A percentile compares a stretch with the other conserved stretches of the same genome.
phyloP scores from a whole-genome alignment of 306 rosid species.

The Mimosa pudica region DNA sequence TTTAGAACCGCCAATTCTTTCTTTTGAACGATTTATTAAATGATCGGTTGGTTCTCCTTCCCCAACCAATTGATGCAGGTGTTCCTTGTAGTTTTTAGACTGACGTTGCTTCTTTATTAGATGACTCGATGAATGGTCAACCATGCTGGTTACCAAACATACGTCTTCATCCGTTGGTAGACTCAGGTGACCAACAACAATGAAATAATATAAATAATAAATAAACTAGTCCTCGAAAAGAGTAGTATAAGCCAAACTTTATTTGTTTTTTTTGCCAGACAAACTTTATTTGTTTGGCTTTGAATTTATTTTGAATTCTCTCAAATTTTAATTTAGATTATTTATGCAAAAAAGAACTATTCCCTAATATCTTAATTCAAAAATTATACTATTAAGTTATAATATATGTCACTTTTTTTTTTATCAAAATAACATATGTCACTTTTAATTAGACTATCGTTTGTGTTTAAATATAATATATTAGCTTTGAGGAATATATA shows the following conservation, averaged over 20 bases:
- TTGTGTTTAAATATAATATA: too few species aligned
- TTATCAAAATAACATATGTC: too few species aligned
- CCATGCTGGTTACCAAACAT: slow-evolving; percentile 24
- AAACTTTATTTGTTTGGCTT: neutral
- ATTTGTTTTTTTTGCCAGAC: neutral
- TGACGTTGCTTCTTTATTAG: neutral
- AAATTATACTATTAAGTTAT: too few species aligned
- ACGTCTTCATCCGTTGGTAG: neutral
- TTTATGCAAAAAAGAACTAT: too few species aligned
- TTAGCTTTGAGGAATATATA: too few species aligned
- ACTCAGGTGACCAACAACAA: neutral
- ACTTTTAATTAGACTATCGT: too few species aligned
- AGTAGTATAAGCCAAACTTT: neutral
- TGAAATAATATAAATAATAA: slow-evolving; percentile 18
- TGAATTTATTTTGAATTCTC: neutral
- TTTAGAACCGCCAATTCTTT: neutral
- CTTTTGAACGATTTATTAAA: neutral
- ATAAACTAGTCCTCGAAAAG: neutral
- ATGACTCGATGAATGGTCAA: slow-evolving; percentile 15
- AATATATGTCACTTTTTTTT: too few species aligned
- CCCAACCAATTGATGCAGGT: neutral
- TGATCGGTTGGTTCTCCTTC: neutral
- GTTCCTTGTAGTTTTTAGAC: slow-evolving; percentile 4
- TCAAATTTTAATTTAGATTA: neutral
- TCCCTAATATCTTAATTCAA: too few species aligned